Evolutionary conservation across 2,329 filamentous ascomycete genomes (phyloP).

Genomic region (Colletotrichum melonis): DNA sequence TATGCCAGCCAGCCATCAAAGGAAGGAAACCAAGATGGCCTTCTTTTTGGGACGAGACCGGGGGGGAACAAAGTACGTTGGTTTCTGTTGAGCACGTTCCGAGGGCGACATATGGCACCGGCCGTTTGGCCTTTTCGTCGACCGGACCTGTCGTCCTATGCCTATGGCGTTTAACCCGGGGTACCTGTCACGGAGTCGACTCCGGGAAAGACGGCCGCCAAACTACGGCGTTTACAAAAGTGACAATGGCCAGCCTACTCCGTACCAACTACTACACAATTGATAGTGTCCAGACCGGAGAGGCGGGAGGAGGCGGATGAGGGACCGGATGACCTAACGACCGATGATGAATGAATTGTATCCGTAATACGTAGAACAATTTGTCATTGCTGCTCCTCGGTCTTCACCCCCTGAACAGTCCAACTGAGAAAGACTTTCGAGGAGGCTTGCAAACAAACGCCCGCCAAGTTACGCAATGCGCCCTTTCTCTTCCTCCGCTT

Average conservation of each 20-base stretch:
- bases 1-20: background rate
- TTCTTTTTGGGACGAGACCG: background rate
- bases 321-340: background rate
- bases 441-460: background rate
- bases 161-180: background rate
- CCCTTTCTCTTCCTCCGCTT: background rate
- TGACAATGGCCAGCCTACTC: background rate
- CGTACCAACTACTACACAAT: background rate
- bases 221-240: background rate
- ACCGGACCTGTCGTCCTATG: background rate
- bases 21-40: background rate
- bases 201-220: conserved; percentile 4
- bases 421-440: background rate
- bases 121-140: background rate
- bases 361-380: background rate
- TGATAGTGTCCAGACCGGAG: background rate
- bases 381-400: background rate
- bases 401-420: background rate
- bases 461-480: background rate
- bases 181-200: conserved; percentile 14
- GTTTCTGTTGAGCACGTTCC: background rate
- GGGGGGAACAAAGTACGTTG: background rate
- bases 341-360: background rate
- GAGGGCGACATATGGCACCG: background rate
- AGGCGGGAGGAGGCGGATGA: background rate